Evolutionary conservation across 2,329 filamentous ascomycete species (phyloP).

Genomic region (Curvularia spicifera): DNA sequence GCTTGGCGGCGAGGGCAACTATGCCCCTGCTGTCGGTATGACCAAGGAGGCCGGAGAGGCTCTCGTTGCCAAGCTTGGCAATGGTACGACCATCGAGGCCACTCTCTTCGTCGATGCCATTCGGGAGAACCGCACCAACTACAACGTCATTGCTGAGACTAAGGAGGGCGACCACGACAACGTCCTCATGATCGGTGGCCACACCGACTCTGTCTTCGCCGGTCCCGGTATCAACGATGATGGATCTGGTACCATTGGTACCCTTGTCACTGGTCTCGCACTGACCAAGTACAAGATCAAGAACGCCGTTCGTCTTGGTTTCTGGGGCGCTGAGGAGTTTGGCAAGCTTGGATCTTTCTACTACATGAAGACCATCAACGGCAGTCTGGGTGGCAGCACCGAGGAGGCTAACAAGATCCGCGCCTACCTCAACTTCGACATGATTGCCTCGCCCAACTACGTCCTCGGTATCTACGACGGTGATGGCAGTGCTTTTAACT

Average conservation of each 20-base stretch:
- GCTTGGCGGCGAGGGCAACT: constrained; percentile 61
- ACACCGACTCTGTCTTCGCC: constrained; percentile 52
- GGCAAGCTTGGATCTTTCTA: constrained; percentile 49
- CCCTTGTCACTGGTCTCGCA: constrained; percentile 48
- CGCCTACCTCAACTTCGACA: constrained; percentile 54
- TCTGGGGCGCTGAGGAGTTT: constrained; percentile 52
- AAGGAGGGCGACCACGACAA: constrained; percentile 51
- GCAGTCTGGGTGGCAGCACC: constrained; percentile 36
- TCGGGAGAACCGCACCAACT: constrained; percentile 56
- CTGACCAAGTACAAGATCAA: constrained; percentile 50
- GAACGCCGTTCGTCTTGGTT: constrained; percentile 52
- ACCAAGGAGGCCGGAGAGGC: constrained; percentile 64
- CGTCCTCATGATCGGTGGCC: constrained; percentile 50
- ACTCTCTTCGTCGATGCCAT: constrained; percentile 52
- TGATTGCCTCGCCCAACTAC: constrained; percentile 52
- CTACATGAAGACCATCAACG: constrained; percentile 48
- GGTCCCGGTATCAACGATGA: constrained; percentile 54
- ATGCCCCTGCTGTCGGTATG: constrained; percentile 72
- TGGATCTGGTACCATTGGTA: constrained; percentile 50
- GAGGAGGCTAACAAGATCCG: constrained; percentile 48
- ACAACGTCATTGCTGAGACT: constrained; percentile 49
- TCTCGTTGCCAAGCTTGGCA: constrained; percentile 60
- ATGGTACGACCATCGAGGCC: constrained; percentile 45
- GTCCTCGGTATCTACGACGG: constrained; percentile 51
- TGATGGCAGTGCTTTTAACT: constrained; percentile 48